Evolutionary conservation across 2,329 filamentous ascomycete genomes (phyloP), one percentile per base, ranked within the genome.

Genomic region (Hymenoscyphus repandus): DNA sequence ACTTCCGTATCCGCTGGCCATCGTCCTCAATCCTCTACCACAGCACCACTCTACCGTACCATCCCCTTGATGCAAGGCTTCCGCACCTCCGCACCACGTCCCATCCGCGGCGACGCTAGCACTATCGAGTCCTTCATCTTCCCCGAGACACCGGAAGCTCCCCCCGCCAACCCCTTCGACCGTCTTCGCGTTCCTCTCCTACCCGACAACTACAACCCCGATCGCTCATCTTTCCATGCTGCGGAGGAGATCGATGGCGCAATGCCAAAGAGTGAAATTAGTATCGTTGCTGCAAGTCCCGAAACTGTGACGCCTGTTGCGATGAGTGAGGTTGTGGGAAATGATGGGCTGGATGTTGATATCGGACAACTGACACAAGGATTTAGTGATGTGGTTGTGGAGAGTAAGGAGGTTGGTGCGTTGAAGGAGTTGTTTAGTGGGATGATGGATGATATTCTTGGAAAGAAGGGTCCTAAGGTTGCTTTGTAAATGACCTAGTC

Each of bases 51-150:
- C 64, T 67, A 69, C 63, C 73, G 73, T 57, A 68, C 69, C 52
- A 69, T 76, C 61, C 80, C 79, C 37, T 69, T 84, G 50, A 84
- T 85, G 80, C 81, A 85, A 69, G 79, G 77, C 62, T 83, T 84
- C 71, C 70, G 72, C 60, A 73, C 74, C 18, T 72, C 75, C 15
- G 68, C 72, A 2, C 65, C 75, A 13, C 59, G 66, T 10, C 62
- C 69, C 27, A 58, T 67, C n/a, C 54, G 63, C 3, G 51, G 63
- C 44, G 61, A 67, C 50, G 49, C 64, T 38, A 63, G 55, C 3
- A 61, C 62, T 20, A 62, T 65, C 72, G 45, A 83, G 68, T 72
- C 70, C 63, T 70, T 75, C 54, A 66, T 80, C 53, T 72, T 85
- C 50, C 80, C 80, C 22, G 65, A 70, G 51, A 65, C 74, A 11